Base-by-base conservation (phyloP, 139 green algal species). In the Chlorella sp. region DNA sequence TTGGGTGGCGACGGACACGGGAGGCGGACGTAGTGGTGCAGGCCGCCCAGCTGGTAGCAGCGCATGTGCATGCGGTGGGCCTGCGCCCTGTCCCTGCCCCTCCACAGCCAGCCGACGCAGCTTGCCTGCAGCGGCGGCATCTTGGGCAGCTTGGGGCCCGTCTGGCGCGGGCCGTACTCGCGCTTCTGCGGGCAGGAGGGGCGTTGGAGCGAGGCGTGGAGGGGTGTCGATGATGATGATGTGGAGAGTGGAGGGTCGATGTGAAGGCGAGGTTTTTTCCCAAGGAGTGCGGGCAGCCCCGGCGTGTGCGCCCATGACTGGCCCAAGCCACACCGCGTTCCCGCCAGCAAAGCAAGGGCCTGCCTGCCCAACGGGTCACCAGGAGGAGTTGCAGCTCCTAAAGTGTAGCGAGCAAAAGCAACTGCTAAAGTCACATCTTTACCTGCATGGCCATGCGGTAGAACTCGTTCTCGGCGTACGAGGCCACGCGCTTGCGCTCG, bases 401-500 rank as follows among this genome's bases (percentile, higher is more conserved):
- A 32, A n/a, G n/a, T n/a, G n/a, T n/a, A n/a, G 58, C 58, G 19
- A 30, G 16, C 19, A 22, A 30, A 44, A 7, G 9, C 65, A 73
- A 9, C 65, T 41, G 9, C 65, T 32, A 41, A 7, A 7, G 32
- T 73, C n/a, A n/a, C n/a, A n/a, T n/a, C n/a, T n/a, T 54, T 22
- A 80, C 85, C 54, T 95, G 73, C 70, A 82, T 73, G 38, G 56
- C 38, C 20, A 58, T 56, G 40, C 89, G 82, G 88, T 93, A 97
- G 88, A 94, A 96, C 65, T 97, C 90, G 40, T 92, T 92, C 87
- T 98, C 94, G 30, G 89, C 95, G 88, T 99, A 99, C 85, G 96
- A 97, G 51, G 95, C 86, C 65, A 95, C 77, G 30, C 93, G 87
- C 93, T 99, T 99, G 88, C 97, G 94, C 90, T 99, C 95, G 74